These are phyloP conservation scores for Auricularia cornea DNA, from an alignment of 768 basidiomycete species.

Conservation along the genomic window DNA sequence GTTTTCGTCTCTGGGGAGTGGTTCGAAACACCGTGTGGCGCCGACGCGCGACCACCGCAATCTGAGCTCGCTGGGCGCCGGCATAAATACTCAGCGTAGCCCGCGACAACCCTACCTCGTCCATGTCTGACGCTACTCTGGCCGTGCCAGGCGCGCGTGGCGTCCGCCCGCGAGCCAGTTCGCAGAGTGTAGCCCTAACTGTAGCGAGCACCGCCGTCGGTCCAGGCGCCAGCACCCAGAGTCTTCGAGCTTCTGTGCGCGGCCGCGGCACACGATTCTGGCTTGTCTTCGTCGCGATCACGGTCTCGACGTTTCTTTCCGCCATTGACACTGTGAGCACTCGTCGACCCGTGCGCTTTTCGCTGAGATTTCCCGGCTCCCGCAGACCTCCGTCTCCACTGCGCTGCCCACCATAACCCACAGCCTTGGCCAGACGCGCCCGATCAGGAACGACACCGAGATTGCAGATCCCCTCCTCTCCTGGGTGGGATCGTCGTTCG, in stretches of 20 bases:
- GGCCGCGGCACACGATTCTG: neutral
- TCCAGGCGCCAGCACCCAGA: neutral
- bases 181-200: no score
- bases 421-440: constrained; percentile 27
- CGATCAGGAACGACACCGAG: neutral
- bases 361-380: neutral
- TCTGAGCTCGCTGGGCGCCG: no score
- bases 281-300: neutral
- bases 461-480: neutral
- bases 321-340: neutral
- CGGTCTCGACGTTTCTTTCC: neutral
- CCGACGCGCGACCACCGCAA: no score
- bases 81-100: no score
- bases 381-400: constrained; percentile 17
- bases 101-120: no score
- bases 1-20: no score
- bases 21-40: no score
- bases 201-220: neutral
- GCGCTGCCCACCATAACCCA: constrained; percentile 24
- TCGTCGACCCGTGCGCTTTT: neutral
- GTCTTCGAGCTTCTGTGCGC: neutral
- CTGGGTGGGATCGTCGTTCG: constrained; percentile 10
- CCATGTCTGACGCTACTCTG: no score
- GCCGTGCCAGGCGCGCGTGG: no score
- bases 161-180: no score